Conservation (phyloP, 2,329 filamentous ascomycete species). For the Pyricularia sp. region DNA sequence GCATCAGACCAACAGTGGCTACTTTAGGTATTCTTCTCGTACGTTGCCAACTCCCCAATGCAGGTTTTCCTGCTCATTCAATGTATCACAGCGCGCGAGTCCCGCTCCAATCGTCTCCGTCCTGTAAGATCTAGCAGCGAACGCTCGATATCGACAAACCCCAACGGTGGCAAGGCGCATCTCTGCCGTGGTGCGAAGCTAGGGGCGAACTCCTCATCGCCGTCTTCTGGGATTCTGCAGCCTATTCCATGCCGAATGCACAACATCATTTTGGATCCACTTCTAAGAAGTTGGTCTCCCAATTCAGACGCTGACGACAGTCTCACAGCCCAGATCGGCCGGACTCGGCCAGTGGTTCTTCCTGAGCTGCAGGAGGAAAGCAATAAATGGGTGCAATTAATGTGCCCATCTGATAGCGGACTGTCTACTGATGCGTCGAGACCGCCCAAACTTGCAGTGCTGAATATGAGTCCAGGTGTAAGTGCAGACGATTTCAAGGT, state of each 20-base stretch:
- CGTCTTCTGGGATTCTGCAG: background rate
- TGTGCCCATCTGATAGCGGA: conserved; percentile 8
- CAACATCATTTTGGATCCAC: conserved; percentile 1
- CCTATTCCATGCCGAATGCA: background rate
- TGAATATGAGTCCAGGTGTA: background rate
- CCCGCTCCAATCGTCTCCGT: background rate
- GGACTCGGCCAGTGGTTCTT: conserved; percentile 6
- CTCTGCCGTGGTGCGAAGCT: background rate
- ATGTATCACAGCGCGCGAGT: background rate
- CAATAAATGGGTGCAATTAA: conserved; percentile 12
- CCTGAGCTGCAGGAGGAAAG: conserved; percentile 13
- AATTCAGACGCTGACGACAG: conserved; percentile 12
- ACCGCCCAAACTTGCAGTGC: background rate
- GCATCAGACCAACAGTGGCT: background rate
- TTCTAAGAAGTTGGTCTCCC: background rate
- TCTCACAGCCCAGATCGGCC: conserved; percentile 13
- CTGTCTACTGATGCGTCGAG: background rate
- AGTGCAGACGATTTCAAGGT: background rate
- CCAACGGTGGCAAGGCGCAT: background rate
- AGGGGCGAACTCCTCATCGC: background rate
- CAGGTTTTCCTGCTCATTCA: background rate
- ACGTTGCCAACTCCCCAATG: background rate
- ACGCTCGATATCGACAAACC: background rate
- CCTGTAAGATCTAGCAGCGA: background rate
- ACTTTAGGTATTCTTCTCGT: background rate